These are phyloP conservation scores for Senna siamea DNA, from an alignment of 306 rosid genomes.

Conservation along the genomic window DNA sequence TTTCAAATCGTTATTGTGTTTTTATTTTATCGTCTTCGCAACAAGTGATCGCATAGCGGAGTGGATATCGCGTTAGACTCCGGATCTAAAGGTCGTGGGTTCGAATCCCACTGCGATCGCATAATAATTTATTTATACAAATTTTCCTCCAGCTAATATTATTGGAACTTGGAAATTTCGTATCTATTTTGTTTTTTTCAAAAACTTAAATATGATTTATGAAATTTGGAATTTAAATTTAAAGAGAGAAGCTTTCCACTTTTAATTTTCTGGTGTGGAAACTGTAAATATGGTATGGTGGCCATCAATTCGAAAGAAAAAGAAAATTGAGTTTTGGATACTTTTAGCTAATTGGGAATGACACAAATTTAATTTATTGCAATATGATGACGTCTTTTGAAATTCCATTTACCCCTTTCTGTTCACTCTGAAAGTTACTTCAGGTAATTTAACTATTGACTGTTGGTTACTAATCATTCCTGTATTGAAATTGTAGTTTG, in stretches of 20 bases:
- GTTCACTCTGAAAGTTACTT: background rate
- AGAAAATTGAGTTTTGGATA: background rate
- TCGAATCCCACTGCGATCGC: constrained; percentile 98
- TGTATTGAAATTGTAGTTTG: background rate
- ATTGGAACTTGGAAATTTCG: too few species aligned
- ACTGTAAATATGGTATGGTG: too few species aligned
- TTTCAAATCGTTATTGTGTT: background rate
- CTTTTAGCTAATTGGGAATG: background rate
- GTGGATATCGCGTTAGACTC: constrained; percentile 99
- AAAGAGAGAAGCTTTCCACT: too few species aligned
- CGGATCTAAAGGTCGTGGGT: constrained; percentile 99
- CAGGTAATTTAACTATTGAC: background rate
- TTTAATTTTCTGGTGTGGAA: too few species aligned
- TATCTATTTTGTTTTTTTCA: too few species aligned
- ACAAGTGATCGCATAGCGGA: constrained; percentile 86
- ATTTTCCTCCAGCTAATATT: too few species aligned
- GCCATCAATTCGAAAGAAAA: background rate
- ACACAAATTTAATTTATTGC: background rate
- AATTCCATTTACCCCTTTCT: background rate
- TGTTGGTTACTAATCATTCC: background rate
- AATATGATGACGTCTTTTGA: background rate
- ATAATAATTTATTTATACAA: background rate
- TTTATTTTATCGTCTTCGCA: background rate
- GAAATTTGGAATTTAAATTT: too few species aligned
- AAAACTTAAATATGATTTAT: too few species aligned